Base-by-base conservation (phyloP, 148 eudicot genomes). In the Fallopia convolvulus region DNA sequence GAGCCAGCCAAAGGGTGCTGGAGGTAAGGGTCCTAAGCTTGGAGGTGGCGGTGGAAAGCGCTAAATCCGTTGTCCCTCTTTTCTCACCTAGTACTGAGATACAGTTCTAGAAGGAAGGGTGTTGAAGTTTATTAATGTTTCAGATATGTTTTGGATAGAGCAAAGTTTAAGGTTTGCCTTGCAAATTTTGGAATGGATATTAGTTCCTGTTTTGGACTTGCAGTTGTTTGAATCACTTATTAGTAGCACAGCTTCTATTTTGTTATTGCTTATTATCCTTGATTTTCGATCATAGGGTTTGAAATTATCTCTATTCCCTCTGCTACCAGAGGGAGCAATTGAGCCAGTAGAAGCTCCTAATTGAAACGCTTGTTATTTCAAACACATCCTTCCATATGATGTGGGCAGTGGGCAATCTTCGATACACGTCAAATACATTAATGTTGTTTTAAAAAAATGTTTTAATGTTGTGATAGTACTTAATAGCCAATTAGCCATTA, bases 1-100 rank as follows among this genome's bases (percentile, higher is more conserved):
- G 82, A 83, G 89, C 55, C 47, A 75, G 6, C 47, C 90, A 3
- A 87, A 85, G 80, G 87, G 81, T 26, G 79, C 65, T 14, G 77
- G 39, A 36, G 44, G 23, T n/a, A 77, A 63, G 32, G 79, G 79
- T 5, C 72, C 79, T 0, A 77, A 77, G 79, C 44, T 77, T 9
- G 79, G 79, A 39, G 79, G 79, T 21, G 79, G 79, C 18, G 79
- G 79, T 61, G 79, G 79, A 77, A 77, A 77, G 73, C 79, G 79
- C 21, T 77, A 39, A 76, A 26, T 50, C 26, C 0, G 8, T 1
- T 2, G 52, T 42, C n/a, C 0, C 49, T 40, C 23, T 6, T 44
- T 44, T 40, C 10, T 30, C 40, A 26, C 15, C 70, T 60, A 60
- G 33, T 26, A 60, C 6, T 23, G 33, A 60, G 32, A 55, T 55